These are phyloP conservation scores for Jatropha podagrica DNA, from an alignment of 441 rosid genomes.

Conservation along the genomic window DNA sequence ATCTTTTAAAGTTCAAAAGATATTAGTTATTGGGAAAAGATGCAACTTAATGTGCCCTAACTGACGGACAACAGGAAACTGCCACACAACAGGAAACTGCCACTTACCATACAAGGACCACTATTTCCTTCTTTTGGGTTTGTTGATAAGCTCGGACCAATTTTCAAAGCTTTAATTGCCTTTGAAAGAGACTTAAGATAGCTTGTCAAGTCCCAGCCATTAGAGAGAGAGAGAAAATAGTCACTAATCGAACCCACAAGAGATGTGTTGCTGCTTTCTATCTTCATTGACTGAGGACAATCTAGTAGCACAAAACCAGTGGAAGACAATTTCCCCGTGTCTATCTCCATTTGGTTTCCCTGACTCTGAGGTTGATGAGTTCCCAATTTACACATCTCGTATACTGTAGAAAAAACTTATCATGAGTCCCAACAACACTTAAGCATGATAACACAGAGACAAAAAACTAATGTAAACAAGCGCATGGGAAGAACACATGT, in stretches of 20 bases:
- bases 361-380: conserved; percentile 83
- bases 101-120: conserved; percentile 79
- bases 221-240: conserved; percentile 94
- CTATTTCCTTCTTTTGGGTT: conserved; percentile 87
- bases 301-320: conserved; percentile 92
- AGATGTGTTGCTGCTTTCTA: conserved; percentile 90
- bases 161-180: conserved; percentile 81
- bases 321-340: conserved; percentile 64
- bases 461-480: conserved; percentile 1
- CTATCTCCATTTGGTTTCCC: conserved; percentile 88
- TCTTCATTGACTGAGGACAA: conserved; percentile 99
- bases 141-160: conserved; percentile 59
- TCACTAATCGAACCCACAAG: conserved; percentile 97
- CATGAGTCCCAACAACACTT: conserved; percentile 2
- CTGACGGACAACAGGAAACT: conserved; percentile 3
- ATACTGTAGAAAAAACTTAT: conserved; percentile 50
- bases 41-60: background rate
- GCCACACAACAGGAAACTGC: conserved; percentile 27
- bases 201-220: conserved; percentile 98
- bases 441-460: conserved; percentile 1
- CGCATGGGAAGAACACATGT: conserved; percentile 4
- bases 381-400: conserved; percentile 96
- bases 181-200: conserved; percentile 98
- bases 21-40: background rate
- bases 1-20: background rate